A percentile compares a stretch with the other conserved stretches of the same genome.
phyloP scores from a whole-genome alignment of 257 asterid genomes.

The Marsdenia floribunda region DNA sequence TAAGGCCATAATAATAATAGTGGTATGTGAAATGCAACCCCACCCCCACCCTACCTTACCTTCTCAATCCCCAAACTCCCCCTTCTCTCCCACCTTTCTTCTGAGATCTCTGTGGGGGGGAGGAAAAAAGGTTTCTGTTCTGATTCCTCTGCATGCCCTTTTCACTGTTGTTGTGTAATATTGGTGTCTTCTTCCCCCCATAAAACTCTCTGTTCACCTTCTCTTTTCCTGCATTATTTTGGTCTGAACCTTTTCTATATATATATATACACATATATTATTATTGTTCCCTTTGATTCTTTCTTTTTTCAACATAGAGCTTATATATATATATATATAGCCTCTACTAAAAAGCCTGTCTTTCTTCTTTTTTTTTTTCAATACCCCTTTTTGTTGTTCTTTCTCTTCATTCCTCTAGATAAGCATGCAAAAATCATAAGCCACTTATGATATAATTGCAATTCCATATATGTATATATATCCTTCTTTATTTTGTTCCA shows the following conservation, averaged over 20 bases:
- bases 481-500: not conserved
- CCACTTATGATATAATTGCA: conserved; percentile 6
- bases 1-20: not conserved
- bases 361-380: not conserved
- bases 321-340: too few relatives aligned
- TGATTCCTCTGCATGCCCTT: conserved; percentile 14
- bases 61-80: conserved; percentile 3
- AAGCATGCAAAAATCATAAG: not conserved
- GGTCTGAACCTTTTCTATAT: conserved; percentile 9
- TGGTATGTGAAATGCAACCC: not conserved
- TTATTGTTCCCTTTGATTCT: not conserved
- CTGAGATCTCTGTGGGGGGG: conserved; percentile 1
- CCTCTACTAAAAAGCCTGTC: conserved; percentile 8
- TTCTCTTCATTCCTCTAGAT: conserved; percentile 19
- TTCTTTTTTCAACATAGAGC: not conserved
- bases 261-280: not conserved
- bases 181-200: conserved; percentile 20
- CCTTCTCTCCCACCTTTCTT: not conserved
- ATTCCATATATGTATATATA: not conserved
- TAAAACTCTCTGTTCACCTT: conserved; percentile 2
- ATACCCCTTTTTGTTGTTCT: not conserved
- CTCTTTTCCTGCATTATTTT: conserved; percentile 17
- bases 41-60: not conserved
- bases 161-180: conserved; percentile 6
- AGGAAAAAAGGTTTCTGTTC: conserved; percentile 17